Conservation (phyloP, 306 rosid species). For the Glycyrrhiza uralensis region DNA sequence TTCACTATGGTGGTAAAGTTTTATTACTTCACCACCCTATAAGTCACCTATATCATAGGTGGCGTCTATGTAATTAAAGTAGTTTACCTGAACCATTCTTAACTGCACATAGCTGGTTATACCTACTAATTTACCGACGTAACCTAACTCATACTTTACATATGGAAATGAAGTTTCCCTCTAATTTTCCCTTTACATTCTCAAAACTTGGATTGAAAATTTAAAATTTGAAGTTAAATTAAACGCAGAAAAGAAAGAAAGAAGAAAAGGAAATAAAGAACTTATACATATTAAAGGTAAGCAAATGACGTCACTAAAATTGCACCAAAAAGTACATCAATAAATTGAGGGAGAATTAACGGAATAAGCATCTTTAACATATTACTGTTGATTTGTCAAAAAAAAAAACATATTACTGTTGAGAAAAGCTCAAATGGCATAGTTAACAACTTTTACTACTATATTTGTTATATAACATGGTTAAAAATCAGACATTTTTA, state of each 20-base stretch:
- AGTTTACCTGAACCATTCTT: neutral
- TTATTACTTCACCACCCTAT: too few relatives aligned
- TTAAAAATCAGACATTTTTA: neutral
- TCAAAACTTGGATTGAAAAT: neutral
- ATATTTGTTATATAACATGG: neutral
- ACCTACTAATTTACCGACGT: neutral
- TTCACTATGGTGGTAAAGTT: too few relatives aligned
- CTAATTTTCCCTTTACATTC: neutral
- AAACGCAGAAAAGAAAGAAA: neutral
- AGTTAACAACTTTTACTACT: neutral
- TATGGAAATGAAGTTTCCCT: slow-evolving; percentile 12
- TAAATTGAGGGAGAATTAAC: neutral
- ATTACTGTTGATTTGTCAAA: neutral
- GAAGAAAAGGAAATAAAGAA: neutral
- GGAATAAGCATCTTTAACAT: slow-evolving; percentile 7
- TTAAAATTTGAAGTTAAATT: neutral
- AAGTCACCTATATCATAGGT: too few relatives aligned
- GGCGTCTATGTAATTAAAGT: too few relatives aligned
- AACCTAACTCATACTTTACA: neutral
- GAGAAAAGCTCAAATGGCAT: neutral
- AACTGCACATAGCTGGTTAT: neutral
- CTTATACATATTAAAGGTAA: slow-evolving; percentile 1
- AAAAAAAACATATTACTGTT: neutral
- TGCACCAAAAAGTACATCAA: too few relatives aligned
- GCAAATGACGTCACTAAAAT: neutral